phyloP scores from a whole-genome alignment of 2,329 filamentous ascomycete genomes.

The Lasiodiplodia sp. region DNA sequence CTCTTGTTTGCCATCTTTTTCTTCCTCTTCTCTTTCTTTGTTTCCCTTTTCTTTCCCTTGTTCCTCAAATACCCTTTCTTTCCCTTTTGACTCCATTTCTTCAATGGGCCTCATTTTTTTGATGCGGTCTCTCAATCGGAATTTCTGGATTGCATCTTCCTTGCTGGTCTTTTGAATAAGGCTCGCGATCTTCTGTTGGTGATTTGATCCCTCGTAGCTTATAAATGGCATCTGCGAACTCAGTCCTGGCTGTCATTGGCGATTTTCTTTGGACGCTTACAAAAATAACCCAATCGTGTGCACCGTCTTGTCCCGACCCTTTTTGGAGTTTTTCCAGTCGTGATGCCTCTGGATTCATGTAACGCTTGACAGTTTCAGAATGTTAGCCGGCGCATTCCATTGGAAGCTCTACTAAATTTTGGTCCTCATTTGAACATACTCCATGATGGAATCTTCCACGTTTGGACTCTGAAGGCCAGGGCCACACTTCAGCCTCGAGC shows the following conservation, averaged over 20 bases:
- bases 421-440: not conserved
- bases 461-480: not conserved
- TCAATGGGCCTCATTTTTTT: not conserved
- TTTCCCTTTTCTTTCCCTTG: no score
- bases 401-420: no score
- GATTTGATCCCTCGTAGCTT: slow-evolving; percentile 4
- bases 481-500: not conserved
- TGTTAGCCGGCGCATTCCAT: not conserved
- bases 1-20: no score
- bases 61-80: no score
- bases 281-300: not conserved
- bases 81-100: no score
- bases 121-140: not conserved
- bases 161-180: not conserved
- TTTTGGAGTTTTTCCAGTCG: not conserved
- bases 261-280: not conserved
- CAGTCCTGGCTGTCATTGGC: no score
- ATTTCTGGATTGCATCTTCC: not conserved
- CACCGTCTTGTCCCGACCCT: not conserved
- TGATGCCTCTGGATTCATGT: slow-evolving; percentile 12
- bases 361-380: not conserved
- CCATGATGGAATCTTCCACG: slow-evolving; percentile 1
- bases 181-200: not conserved
- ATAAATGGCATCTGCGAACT: slow-evolving; percentile 1
- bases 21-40: no score